Evolutionary conservation across 768 basidiomycete genomes (phyloP), one percentile per base, ranked within the genome.

Genomic region (Exsudoporus frostii): DNA sequence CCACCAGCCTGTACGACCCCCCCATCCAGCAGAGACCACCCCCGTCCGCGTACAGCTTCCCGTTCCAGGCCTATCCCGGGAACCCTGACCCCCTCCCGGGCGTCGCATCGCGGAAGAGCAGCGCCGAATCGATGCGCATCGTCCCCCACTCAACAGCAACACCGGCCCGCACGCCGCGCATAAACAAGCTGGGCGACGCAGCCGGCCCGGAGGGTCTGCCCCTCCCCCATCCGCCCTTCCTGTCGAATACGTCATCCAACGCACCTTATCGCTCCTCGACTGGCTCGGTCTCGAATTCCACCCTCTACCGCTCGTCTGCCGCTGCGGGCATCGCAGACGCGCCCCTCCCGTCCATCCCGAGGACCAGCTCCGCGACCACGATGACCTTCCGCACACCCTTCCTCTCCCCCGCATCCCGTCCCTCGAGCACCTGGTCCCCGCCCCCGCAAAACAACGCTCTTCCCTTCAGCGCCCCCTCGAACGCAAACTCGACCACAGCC

Each of bases 321-420:
- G 67, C 63, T 1, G 59, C 67, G 0, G 57, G 48, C 24, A 45
- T 66, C 1, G 7, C 59, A 2, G 66, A 67, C 8, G 22, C 10
- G 0, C 40, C 48, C 10, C 17, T 53, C 2, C 45, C 59, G 27
- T 11, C 45, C 6, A 55, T 79, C 45, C 80, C 82, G 14, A 66
- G 81, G 29, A 68, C 62, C 27, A 64, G 66, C 48, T 77, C 73
- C 20, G 69, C 74, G 1, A 78, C 76, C 36, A 78, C 76, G 6
- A 56, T 69, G 10, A 61, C 53, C 14, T 88, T 90, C 73, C 81
- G 87, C 24, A 73, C 80, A 0, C 84, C 87, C 1, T 88, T 88
- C 72, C 79, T 88, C 48, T 79, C 84, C 4, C 88, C 87, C 0
- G 78, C 85, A 1, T 85, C 83, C 1, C 77, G 86, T n/a, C 85